A percentile compares a stretch with the other conserved stretches of the same genome.
Evolutionary conservation across 1,284 basidiomycete species (phyloP).

Genomic region (Trametes sp.): DNA sequence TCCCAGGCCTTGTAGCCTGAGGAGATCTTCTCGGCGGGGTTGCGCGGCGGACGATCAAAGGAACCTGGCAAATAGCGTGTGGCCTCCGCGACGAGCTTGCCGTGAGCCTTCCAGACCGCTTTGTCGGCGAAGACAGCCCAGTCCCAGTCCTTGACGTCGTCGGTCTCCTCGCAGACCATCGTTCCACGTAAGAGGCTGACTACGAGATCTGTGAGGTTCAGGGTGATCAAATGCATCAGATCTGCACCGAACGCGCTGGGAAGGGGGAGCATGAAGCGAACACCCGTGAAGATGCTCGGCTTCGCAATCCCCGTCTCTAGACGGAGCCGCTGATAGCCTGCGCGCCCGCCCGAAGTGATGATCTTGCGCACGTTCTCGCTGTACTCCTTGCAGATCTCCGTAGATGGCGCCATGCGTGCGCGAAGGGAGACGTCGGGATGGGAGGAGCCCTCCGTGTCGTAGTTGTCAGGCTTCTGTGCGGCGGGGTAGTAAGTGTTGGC

Average conservation of each 20-base stretch:
- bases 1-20: conserved; percentile 44
- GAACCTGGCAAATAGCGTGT: conserved; percentile 34
- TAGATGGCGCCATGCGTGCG: no score
- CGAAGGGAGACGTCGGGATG: no score
- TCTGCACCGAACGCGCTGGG: background rate
- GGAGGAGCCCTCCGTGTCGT: no score
- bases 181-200: background rate
- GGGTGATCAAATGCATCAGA: background rate
- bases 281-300: conserved; percentile 8
- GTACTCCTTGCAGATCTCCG: no score
- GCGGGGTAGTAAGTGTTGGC: conserved; percentile 44
- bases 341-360: no score
- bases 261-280: background rate
- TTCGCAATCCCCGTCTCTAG: background rate
- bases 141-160: conserved; percentile 36
- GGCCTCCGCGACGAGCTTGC: conserved; percentile 29
- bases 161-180: background rate
- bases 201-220: background rate
- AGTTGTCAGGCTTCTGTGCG: no score
- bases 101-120: conserved; percentile 45
- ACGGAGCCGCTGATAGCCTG: background rate
- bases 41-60: conserved; percentile 36
- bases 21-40: conserved; percentile 18
- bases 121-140: conserved; percentile 43
- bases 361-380: conserved; percentile 7